These are phyloP conservation scores for Crithidia expoeki DNA, from an alignment of 208 protist species.

Conservation along the genomic window DNA sequence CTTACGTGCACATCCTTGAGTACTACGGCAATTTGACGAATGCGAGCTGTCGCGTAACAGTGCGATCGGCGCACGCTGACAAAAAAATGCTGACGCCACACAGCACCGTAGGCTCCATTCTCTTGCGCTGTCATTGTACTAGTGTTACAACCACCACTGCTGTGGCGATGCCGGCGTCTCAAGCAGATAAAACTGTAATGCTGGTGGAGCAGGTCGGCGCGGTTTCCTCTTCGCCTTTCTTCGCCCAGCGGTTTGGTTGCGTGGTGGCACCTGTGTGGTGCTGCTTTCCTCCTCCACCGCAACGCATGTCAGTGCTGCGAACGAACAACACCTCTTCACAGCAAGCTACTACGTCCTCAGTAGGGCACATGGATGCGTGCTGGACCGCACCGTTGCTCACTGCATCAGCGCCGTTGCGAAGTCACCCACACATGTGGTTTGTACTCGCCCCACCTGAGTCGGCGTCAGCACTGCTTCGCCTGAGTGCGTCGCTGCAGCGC, in stretches of 20 bases:
- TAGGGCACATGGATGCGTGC: not conserved
- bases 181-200: not conserved
- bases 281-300: slow-evolving; percentile 25
- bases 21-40: slow-evolving; percentile 43
- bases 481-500: slow-evolving; percentile 17
- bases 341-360: no score
- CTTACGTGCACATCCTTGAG: slow-evolving; percentile 20
- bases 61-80: slow-evolving; percentile 32
- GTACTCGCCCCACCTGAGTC: slow-evolving; percentile 25
- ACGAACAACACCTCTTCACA: not conserved
- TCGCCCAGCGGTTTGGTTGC: slow-evolving; percentile 73
- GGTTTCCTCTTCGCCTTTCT: slow-evolving; percentile 58
- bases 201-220: slow-evolving; percentile 49
- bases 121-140: slow-evolving; percentile 21
- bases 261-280: slow-evolving; percentile 62
- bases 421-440: not conserved
- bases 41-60: slow-evolving; percentile 45
- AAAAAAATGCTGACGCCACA: slow-evolving; percentile 21
- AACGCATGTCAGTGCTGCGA: no score
- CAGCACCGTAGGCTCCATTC: slow-evolving; percentile 33
- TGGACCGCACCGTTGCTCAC: slow-evolving; percentile 15
- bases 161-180: not conserved
- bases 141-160: no score
- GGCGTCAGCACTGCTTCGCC: slow-evolving; percentile 17
- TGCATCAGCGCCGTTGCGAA: not conserved